Evolutionary conservation across 441 rosid genomes (phyloP).

Genomic region (Kokia cookei): DNA sequence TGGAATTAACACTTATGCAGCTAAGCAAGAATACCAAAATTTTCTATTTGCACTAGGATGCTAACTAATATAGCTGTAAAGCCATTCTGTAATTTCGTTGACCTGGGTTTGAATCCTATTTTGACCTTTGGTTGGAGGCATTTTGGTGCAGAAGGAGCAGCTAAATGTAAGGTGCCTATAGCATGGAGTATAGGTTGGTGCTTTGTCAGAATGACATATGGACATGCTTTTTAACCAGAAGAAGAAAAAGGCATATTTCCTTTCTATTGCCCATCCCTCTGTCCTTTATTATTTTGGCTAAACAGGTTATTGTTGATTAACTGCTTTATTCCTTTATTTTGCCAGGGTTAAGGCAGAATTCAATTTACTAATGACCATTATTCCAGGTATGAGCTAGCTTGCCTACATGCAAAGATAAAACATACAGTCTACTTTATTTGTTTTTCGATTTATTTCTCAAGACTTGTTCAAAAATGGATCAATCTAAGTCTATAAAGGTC

Average conservation of each 20-base stretch:
- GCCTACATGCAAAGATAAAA: neutral
- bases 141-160: neutral
- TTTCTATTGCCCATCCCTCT: neutral
- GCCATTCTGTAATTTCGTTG: neutral
- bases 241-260: neutral
- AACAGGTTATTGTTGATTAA: neutral
- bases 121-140: neutral
- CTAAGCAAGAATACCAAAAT: too few species aligned
- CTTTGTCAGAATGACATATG: neutral
- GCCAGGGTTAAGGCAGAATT: neutral
- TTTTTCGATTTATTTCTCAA: neutral
- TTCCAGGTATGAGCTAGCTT: neutral
- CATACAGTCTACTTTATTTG: neutral
- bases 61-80: neutral
- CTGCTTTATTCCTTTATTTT: neutral
- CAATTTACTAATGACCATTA: neutral
- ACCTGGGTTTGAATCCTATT: neutral
- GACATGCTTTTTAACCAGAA: neutral
- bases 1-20: neutral
- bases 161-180: neutral
- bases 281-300: neutral
- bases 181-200: neutral
- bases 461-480: neutral
- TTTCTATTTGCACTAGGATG: neutral
- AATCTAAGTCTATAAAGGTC: neutral